phyloP scores from a whole-genome alignment of 768 basidiomycete genomes.

The Hemileccinum rubropunctum region DNA sequence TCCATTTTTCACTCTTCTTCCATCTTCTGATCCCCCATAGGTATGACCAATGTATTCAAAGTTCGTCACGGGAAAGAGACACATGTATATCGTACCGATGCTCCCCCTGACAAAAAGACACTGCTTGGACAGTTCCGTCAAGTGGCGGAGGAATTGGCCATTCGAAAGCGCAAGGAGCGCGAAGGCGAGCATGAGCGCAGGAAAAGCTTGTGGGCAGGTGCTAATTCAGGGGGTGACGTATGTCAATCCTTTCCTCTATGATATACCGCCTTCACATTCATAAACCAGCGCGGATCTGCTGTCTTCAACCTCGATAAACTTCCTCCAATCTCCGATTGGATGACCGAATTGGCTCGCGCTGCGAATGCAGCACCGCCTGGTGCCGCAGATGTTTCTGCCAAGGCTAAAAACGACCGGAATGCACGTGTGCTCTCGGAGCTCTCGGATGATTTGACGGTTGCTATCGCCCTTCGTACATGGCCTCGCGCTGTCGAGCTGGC shows the following conservation, averaged over 20 bases:
- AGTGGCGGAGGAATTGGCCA: slow-evolving; percentile 87
- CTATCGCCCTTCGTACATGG: slow-evolving; percentile 89
- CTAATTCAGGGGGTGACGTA: slow-evolving; percentile 44
- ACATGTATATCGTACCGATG: slow-evolving; percentile 88
- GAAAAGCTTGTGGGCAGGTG: slow-evolving; percentile 64
- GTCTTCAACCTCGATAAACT: slow-evolving; percentile 37
- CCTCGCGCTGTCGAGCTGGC: slow-evolving; percentile 80
- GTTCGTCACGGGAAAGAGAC: slow-evolving; percentile 91
- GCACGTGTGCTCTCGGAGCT: slow-evolving; percentile 87
- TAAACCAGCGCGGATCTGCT: slow-evolving; percentile 32
- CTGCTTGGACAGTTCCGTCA: slow-evolving; percentile 85
- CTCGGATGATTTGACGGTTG: slow-evolving; percentile 87
- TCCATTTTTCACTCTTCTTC: neutral
- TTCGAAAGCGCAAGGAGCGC: slow-evolving; percentile 88
- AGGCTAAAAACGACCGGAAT: slow-evolving; percentile 78
- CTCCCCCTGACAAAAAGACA: slow-evolving; percentile 78
- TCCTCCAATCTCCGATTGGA: slow-evolving; percentile 73
- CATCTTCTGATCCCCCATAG: slow-evolving; percentile 30
- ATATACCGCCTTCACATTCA: neutral
- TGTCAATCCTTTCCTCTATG: slow-evolving; percentile 11
- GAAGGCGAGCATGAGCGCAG: slow-evolving; percentile 90
- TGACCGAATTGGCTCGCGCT: slow-evolving; percentile 62
- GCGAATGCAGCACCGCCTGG: slow-evolving; percentile 37
- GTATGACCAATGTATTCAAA: slow-evolving; percentile 96
- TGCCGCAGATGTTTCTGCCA: slow-evolving; percentile 45